These are phyloP conservation scores for Gloeopeniophorella convolvens DNA, from an alignment of 768 basidiomycete species.

Conservation along the genomic window DNA sequence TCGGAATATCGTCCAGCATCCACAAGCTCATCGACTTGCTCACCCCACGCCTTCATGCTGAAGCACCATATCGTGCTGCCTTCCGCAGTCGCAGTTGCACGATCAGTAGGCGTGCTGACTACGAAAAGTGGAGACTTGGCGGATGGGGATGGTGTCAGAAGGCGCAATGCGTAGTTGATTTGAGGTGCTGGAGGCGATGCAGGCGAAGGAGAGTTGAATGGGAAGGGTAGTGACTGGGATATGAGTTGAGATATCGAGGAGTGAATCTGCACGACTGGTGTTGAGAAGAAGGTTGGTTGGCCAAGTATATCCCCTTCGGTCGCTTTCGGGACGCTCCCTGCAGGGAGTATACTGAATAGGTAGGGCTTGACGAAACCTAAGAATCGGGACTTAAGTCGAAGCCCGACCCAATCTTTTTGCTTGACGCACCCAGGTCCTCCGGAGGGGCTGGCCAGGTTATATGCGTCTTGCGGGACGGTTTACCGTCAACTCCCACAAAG, in stretches of 20 bases:
- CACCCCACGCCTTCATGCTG: constrained; percentile 63
- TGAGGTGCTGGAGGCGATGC: constrained; percentile 23
- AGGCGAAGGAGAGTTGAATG: constrained; percentile 38
- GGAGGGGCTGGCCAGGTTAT: constrained; percentile 77
- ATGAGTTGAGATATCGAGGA: constrained; percentile 60
- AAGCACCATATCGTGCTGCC: constrained; percentile 79
- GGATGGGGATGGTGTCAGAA: constrained; percentile 52
- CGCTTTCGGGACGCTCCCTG: constrained; percentile 46
- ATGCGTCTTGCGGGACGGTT: constrained; percentile 38
- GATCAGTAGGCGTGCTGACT: constrained; percentile 71
- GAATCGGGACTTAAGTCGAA: constrained; percentile 7
- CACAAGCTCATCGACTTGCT: constrained; percentile 83
- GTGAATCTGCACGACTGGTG: constrained; percentile 60
- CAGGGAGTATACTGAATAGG: constrained; percentile 66
- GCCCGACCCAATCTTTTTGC: background rate
- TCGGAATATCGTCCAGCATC: constrained; percentile 61
- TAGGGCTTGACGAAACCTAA: constrained; percentile 73
- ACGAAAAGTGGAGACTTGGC: constrained; percentile 53
- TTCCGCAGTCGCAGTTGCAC: constrained; percentile 52
- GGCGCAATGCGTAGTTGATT: constrained; percentile 48
- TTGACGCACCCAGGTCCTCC: constrained; percentile 63
- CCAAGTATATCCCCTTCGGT: constrained; percentile 22
- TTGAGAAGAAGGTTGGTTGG: constrained; percentile 39
- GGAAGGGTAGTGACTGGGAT: constrained; percentile 59
- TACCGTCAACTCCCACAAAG: constrained; percentile 56